Conservation (phyloP, 176 grass and related monocot species). For the Avena atlantica region DNA sequence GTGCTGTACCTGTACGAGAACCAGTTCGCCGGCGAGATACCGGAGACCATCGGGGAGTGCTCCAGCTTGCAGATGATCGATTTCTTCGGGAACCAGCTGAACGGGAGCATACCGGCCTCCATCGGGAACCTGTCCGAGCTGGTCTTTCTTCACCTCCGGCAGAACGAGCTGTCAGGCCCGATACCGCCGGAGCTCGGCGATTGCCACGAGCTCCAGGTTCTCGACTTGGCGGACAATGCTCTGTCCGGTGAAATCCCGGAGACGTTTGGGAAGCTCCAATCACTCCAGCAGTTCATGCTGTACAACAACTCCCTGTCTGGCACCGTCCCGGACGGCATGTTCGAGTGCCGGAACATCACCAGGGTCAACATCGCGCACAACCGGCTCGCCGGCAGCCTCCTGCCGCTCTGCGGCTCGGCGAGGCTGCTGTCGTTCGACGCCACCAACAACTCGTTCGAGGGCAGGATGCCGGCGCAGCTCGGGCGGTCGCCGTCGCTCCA, state of each 20-base stretch:
- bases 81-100: conserved; percentile 85
- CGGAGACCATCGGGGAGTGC: conserved; percentile 77
- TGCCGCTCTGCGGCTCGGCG: conserved; percentile 74
- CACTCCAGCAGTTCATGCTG: conserved; percentile 90
- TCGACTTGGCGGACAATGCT: conserved; percentile 86
- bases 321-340: conserved; percentile 75
- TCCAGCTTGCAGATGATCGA: conserved; percentile 76
- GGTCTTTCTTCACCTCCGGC: conserved; percentile 71
- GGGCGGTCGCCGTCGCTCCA: conserved; percentile 76
- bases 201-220: conserved; percentile 59
- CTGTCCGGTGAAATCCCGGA: conserved; percentile 67
- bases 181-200: conserved; percentile 73
- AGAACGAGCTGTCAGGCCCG: conserved; percentile 76
- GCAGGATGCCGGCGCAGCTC: conserved; percentile 73
- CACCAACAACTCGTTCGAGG: conserved; percentile 78
- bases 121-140: conserved; percentile 73
- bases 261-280: conserved; percentile 65
- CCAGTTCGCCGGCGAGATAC: conserved; percentile 74
- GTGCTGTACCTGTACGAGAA: conserved; percentile 87
- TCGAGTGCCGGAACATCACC: conserved; percentile 93
- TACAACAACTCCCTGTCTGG: conserved; percentile 97
- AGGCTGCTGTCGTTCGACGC: conserved; percentile 81
- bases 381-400: conserved; percentile 68
- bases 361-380: conserved; percentile 94
- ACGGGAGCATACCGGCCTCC: conserved; percentile 70